Conservation (phyloP, 2,329 filamentous ascomycete genomes). For the Penicillium decumbens region DNA sequence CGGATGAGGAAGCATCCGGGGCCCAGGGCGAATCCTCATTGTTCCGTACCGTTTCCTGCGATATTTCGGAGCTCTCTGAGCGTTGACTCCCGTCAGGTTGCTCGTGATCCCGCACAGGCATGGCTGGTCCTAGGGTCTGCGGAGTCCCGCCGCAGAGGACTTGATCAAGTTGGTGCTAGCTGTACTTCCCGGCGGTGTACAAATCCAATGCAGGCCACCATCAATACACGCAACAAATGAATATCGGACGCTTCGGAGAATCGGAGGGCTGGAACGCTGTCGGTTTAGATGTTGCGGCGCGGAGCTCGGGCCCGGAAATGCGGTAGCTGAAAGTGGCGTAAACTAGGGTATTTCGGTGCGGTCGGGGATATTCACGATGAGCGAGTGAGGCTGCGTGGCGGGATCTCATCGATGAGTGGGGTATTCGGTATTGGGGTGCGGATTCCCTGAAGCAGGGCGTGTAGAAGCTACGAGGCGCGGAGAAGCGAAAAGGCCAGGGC, state of each 20-base stretch:
- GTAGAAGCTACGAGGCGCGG: constrained; percentile 1
- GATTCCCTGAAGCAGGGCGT: constrained; percentile 1
- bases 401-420: constrained; percentile 9
- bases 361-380: background rate
- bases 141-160: constrained; percentile 18
- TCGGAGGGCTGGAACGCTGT: constrained; percentile 6
- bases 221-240: constrained; percentile 16
- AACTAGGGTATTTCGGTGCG: background rate
- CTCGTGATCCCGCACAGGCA: constrained; percentile 34
- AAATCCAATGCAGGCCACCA: constrained; percentile 14
- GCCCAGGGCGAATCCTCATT: constrained; percentile 19
- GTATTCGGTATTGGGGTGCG: background rate
- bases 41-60: constrained; percentile 40
- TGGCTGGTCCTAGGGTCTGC: constrained; percentile 23
- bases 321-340: background rate
- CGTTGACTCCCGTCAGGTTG: constrained; percentile 35
- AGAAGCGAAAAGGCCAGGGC: background rate
- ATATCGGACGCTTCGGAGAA: constrained; percentile 6
- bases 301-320: constrained; percentile 9
- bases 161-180: constrained; percentile 22
- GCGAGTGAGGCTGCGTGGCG: background rate
- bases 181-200: constrained; percentile 12
- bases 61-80: constrained; percentile 40
- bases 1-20: constrained; percentile 20
- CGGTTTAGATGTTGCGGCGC: constrained; percentile 7